Conservation (phyloP, 2,329 filamentous ascomycete genomes). For the Cercospora sesami region DNA sequence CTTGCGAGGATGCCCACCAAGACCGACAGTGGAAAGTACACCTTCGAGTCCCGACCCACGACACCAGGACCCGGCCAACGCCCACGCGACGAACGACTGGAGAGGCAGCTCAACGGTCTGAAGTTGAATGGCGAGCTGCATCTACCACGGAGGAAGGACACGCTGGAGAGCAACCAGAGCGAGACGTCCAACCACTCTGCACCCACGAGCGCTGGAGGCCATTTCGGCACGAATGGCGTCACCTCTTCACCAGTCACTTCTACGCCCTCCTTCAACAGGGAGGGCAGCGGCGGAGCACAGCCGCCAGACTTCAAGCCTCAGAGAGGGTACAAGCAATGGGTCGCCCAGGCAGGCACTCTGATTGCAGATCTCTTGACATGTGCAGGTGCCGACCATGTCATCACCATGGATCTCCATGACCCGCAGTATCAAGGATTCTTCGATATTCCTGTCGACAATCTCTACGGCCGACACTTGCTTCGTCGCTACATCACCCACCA, state of each 20-base stretch:
- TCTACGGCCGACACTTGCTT: conserved; percentile 78
- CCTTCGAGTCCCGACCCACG: conserved; percentile 87
- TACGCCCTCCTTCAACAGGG: conserved; percentile 40
- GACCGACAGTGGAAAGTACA: conserved; percentile 65
- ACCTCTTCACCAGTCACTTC: conserved; percentile 12
- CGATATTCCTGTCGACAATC: conserved; percentile 96
- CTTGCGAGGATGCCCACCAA: conserved; percentile 68
- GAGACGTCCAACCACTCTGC: conserved; percentile 29
- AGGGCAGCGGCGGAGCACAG: conserved; percentile 42
- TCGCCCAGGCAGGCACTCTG: conserved; percentile 92
- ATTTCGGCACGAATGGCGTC: conserved; percentile 9
- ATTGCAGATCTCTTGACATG: conserved; percentile 93
- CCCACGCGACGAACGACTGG: conserved; percentile 48
- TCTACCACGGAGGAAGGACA: conserved; percentile 34
- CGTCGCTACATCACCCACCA: conserved; percentile 72
- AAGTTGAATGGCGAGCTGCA: conserved; percentile 47
- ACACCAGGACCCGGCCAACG: conserved; percentile 74
- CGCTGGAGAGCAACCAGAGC: conserved; percentile 36
- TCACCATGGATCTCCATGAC: conserved; percentile 96
- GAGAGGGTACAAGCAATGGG: conserved; percentile 97
- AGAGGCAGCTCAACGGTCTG: conserved; percentile 71
- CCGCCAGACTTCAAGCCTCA: conserved; percentile 70
- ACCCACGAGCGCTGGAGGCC: conserved; percentile 2
- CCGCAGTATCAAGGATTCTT: conserved; percentile 99
- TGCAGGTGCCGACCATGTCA: conserved; percentile 93